These are phyloP conservation scores for Venturia pyrina DNA, from an alignment of 2,329 filamentous ascomycete genomes.

Conservation along the genomic window DNA sequence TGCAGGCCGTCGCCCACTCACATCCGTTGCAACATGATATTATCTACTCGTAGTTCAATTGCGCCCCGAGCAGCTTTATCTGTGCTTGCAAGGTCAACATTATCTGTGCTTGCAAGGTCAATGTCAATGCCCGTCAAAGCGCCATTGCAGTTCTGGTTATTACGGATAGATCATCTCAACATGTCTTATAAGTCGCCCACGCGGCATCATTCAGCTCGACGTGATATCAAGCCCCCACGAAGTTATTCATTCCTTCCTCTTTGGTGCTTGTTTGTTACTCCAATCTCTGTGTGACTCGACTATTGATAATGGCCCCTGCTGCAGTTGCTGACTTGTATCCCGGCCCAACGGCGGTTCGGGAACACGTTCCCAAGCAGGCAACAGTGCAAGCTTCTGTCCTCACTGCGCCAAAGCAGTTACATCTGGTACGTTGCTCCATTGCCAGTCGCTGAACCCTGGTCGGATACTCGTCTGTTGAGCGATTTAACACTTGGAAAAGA, in stretches of 20 bases:
- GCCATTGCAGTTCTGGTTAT: background rate
- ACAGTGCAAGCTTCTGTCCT: constrained; percentile 30
- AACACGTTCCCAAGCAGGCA: constrained; percentile 25
- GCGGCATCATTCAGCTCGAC: background rate
- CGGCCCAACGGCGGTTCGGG: constrained; percentile 2
- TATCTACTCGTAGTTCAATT: background rate
- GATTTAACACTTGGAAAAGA: constrained; percentile 10
- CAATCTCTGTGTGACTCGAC: background rate
- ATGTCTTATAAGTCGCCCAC: constrained; percentile 3
- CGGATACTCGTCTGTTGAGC: background rate
- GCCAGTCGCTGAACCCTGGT: background rate
- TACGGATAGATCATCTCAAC: background rate
- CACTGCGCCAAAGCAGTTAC: constrained; percentile 33
- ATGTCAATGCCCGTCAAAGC: background rate
- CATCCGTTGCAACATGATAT: background rate
- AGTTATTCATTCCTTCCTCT: constrained; percentile 7
- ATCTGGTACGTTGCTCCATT: constrained; percentile 24
- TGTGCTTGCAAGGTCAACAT: background rate
- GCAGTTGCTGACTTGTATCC: constrained; percentile 7
- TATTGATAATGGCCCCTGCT: constrained; percentile 7
- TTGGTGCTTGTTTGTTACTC: background rate
- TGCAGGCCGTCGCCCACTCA: background rate
- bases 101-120: background rate
- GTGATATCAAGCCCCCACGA: constrained; percentile 2
- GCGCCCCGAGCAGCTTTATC: background rate